Conservation (phyloP, 1,284 basidiomycete genomes). For the Pyrrhoderma lamaoense region DNA sequence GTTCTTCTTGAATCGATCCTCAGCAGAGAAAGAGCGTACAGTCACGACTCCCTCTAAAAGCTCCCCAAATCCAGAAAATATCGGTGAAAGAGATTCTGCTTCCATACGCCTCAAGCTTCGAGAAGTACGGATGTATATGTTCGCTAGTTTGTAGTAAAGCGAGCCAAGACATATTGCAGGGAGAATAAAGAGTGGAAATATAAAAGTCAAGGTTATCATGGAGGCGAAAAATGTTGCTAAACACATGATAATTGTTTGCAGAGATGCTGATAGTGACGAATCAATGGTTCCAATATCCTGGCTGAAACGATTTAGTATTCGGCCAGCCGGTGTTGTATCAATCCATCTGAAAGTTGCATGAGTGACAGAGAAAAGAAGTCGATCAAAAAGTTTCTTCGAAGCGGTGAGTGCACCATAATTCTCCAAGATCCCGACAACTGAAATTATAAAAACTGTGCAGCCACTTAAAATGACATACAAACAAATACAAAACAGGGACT, state of each 20-base stretch:
- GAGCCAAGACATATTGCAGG: conserved; percentile 61
- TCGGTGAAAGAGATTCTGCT: conserved; percentile 62
- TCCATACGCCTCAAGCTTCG: conserved; percentile 76
- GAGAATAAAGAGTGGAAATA: conserved; percentile 69
- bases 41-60: conserved; percentile 44
- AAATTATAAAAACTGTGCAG: conserved; percentile 34
- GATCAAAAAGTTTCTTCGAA: background rate
- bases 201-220: conserved; percentile 38
- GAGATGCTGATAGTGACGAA: conserved; percentile 59
- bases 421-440: conserved; percentile 32
- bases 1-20: conserved; percentile 69
- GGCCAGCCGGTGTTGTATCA: conserved; percentile 56
- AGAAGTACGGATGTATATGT: conserved; percentile 70
- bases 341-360: conserved; percentile 36
- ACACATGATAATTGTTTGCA: conserved; percentile 69
- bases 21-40: conserved; percentile 85
- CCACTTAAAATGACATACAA: conserved; percentile 53
- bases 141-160: conserved; percentile 53
- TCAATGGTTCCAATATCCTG: conserved; percentile 88
- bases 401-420: no score
- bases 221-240: conserved; percentile 67
- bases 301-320: conserved; percentile 81
- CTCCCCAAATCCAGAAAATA: conserved; percentile 75
- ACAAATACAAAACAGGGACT: conserved; percentile 58
- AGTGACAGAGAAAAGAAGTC: conserved; percentile 49